A percentile compares a stretch with the other conserved stretches of the same genome.
Evolutionary conservation across 202 grass and related monocot species (phyloP).

Genomic region (Zoysia matrella): DNA sequence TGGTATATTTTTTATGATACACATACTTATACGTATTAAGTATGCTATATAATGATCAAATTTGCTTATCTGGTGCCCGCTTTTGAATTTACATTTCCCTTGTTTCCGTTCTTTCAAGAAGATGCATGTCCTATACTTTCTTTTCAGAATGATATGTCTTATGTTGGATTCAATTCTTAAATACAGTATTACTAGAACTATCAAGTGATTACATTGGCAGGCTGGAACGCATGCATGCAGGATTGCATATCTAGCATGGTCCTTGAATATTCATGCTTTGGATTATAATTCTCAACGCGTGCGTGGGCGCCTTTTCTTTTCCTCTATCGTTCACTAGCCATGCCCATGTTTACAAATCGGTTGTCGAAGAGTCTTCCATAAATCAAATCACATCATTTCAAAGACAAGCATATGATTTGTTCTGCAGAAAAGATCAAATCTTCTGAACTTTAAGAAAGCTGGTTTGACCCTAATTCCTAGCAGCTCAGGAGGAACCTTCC

Average conservation of each 20-base stretch:
- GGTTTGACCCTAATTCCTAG: neutral
- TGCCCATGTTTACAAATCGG: neutral
- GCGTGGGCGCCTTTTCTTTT: no score
- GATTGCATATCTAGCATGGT: no score
- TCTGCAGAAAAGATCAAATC: neutral
- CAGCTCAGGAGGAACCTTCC: conserved; percentile 23
- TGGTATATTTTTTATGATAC: neutral
- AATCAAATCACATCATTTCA: neutral
- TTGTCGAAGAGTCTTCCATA: neutral
- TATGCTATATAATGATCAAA: no score
- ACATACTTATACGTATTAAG: neutral
- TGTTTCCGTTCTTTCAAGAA: neutral
- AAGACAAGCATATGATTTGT: no score
- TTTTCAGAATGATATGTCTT: neutral
- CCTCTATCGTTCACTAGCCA: no score
- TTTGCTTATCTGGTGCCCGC: no score
- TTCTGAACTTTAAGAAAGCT: neutral
- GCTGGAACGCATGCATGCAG: no score
- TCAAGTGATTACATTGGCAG: no score
- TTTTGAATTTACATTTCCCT: neutral
- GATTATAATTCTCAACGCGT: no score
- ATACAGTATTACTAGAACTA: neutral
- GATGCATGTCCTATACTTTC: neutral
- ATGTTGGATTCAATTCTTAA: neutral
- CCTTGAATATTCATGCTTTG: no score